Conservation (phyloP, 1,284 basidiomycete species). For the Inonotus obliquus region DNA sequence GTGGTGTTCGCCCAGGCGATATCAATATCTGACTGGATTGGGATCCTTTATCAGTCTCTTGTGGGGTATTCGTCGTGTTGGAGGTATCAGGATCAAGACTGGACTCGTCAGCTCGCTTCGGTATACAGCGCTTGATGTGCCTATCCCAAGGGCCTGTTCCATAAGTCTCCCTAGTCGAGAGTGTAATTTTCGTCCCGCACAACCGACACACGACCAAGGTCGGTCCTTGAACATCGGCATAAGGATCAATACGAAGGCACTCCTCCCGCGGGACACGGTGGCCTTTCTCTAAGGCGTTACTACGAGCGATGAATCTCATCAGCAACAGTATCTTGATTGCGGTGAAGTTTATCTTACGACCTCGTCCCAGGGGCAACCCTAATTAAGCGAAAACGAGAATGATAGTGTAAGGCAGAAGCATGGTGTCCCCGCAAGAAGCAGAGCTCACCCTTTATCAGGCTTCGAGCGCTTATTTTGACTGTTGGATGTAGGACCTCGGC, state of each 20-base stretch:
- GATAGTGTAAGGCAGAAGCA: neutral
- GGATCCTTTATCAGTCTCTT: neutral
- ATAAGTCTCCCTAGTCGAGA: slow-evolving; percentile 59
- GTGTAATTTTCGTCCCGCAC: slow-evolving; percentile 54
- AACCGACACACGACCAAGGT: slow-evolving; percentile 50
- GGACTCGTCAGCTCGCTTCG: neutral
- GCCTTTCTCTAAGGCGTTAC: neutral
- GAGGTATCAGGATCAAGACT: neutral
- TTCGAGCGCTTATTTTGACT: neutral
- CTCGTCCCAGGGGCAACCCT: neutral
- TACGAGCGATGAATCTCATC: neutral
- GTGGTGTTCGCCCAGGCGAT: neutral
- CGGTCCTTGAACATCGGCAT: slow-evolving; percentile 46
- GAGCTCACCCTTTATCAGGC: neutral
- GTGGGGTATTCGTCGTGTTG: neutral
- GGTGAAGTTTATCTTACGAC: neutral
- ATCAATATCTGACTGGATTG: neutral
- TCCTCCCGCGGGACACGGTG: slow-evolving; percentile 35
- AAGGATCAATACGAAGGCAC: slow-evolving; percentile 43
- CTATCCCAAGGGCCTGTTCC: slow-evolving; percentile 64
- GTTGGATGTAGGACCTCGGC: neutral
- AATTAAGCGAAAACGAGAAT: neutral
- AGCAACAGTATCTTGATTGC: neutral
- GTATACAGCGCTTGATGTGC: slow-evolving; percentile 49
- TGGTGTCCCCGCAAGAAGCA: neutral